Evolutionary conservation across 768 basidiomycete species (phyloP).

Genomic region (Boletus vermiculosoides): DNA sequence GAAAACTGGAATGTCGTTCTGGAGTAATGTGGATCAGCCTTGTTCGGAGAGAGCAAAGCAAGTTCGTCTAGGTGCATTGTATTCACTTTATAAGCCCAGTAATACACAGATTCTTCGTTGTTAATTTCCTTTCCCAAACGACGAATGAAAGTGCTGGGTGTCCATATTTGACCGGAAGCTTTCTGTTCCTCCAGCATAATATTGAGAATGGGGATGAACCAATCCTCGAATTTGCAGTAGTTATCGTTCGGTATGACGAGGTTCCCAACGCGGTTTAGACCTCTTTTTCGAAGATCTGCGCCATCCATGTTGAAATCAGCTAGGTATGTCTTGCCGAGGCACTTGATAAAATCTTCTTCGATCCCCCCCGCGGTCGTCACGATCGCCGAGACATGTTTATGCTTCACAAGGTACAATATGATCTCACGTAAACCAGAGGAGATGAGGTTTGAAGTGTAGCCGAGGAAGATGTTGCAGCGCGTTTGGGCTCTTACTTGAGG

Average conservation of each 20-base stretch:
- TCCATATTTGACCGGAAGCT: constrained; percentile 69
- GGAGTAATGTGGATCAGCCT: constrained; percentile 29
- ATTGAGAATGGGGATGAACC: constrained; percentile 94
- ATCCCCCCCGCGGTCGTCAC: constrained; percentile 98
- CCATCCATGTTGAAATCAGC: constrained; percentile 93
- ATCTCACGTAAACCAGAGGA: constrained; percentile 96
- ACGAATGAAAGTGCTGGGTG: constrained; percentile 90
- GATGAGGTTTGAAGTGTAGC: constrained; percentile 98
- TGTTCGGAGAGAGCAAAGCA: constrained; percentile 11
- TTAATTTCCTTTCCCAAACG: constrained; percentile 97
- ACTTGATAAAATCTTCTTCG: constrained; percentile 99
- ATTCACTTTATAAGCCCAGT: constrained; percentile 98
- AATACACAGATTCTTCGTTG: constrained; percentile 96
- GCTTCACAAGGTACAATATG: constrained; percentile 88
- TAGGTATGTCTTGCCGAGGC: constrained; percentile 93
- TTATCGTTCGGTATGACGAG: constrained; percentile 96
- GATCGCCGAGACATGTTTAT: constrained; percentile 83
- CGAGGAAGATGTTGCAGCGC: constrained; percentile 88
- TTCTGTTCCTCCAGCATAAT: constrained; percentile 88
- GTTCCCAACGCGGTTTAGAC: constrained; percentile 98
- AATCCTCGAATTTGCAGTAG: constrained; percentile 99
- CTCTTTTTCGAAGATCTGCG: constrained; percentile 77
- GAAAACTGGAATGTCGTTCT: constrained; percentile 99
- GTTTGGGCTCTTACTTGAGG: constrained; percentile 64
- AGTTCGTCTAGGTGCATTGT: constrained; percentile 17